These are phyloP conservation scores for Sclerotinia borealis DNA, from an alignment of 2,329 filamentous ascomycete species.

Conservation along the genomic window DNA sequence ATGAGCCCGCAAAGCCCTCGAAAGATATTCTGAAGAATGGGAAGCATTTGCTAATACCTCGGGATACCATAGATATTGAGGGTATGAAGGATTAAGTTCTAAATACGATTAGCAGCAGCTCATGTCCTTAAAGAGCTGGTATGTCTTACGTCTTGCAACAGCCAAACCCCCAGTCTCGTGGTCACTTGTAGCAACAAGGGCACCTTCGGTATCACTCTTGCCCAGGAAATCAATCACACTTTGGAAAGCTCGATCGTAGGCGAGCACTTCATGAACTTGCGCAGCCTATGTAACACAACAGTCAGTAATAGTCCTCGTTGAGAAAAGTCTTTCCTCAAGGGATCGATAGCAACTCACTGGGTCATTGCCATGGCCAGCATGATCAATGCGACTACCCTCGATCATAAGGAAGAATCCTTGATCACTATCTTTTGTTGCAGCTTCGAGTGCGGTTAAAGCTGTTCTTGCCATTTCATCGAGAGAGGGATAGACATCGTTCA, in stretches of 20 bases:
- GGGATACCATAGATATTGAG: slow-evolving; percentile 76
- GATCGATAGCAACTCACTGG: slow-evolving; percentile 40
- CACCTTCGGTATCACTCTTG: slow-evolving; percentile 62
- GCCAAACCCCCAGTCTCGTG: slow-evolving; percentile 92
- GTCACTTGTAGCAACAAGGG: slow-evolving; percentile 87
- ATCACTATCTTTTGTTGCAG: slow-evolving; percentile 75
- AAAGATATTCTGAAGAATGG: slow-evolving; percentile 65
- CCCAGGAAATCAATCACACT: slow-evolving; percentile 81
- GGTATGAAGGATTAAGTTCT: slow-evolving; percentile 56
- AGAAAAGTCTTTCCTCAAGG: neutral
- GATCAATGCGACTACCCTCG: slow-evolving; percentile 92
- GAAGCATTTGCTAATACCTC: slow-evolving; percentile 74
- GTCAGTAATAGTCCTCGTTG: neutral
- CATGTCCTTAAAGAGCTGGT: neutral
- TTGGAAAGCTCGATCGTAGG: slow-evolving; percentile 83
- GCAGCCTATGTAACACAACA: slow-evolving; percentile 41
- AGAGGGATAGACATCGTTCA: slow-evolving; percentile 76
- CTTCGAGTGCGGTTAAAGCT: slow-evolving; percentile 71
- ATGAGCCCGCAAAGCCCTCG: slow-evolving; percentile 54
- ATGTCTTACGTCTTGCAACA: slow-evolving; percentile 62
- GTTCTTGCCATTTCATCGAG: slow-evolving; percentile 86
- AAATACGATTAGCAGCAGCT: neutral
- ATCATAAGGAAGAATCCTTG: slow-evolving; percentile 99
- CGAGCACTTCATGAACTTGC: slow-evolving; percentile 87
- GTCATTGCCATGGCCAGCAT: slow-evolving; percentile 83